A percentile compares a stretch with the other conserved stretches of the same genome.
phyloP scores from a whole-genome alignment of 257 asterid genomes.

The Capsicum chinense region DNA sequence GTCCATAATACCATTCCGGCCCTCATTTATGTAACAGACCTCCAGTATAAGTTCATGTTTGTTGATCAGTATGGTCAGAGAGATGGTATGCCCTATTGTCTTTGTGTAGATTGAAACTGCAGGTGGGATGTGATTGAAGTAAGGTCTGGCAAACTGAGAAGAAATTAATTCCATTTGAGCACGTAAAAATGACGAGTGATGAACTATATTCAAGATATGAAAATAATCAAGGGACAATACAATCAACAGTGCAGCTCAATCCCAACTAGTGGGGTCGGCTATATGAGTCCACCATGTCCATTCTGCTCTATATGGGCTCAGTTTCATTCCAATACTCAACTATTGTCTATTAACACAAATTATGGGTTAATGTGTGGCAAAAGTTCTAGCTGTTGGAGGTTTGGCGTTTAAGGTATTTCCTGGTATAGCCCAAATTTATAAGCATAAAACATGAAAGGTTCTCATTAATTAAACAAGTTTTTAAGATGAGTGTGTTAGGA shows the following conservation, averaged over 20 bases:
- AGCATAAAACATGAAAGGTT: background rate
- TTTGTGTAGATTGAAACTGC: slow-evolving; percentile 2
- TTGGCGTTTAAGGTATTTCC: background rate
- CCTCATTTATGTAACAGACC: background rate
- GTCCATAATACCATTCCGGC: background rate
- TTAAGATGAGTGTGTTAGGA: background rate
- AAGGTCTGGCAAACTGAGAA: slow-evolving; percentile 8
- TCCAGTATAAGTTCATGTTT: slow-evolving; percentile 7
- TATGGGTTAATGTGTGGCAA: slow-evolving; percentile 19
- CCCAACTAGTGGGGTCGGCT: background rate
- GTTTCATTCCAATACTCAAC: background rate
- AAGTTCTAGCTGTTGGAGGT: background rate
- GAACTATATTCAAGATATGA: background rate
- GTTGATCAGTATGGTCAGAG: slow-evolving; percentile 11
- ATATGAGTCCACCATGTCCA: background rate
- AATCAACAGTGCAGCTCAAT: background rate
- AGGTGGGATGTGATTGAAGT: background rate
- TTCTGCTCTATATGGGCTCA: background rate
- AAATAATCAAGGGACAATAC: background rate
- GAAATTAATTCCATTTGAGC: slow-evolving; percentile 9
- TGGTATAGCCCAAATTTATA: background rate
- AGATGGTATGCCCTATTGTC: background rate
- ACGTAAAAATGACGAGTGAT: background rate
- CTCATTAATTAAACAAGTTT: background rate
- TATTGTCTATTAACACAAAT: background rate